Conservation (phyloP, 495 filamentous ascomycete genomes). For the Hypoxylon intermedium region DNA sequence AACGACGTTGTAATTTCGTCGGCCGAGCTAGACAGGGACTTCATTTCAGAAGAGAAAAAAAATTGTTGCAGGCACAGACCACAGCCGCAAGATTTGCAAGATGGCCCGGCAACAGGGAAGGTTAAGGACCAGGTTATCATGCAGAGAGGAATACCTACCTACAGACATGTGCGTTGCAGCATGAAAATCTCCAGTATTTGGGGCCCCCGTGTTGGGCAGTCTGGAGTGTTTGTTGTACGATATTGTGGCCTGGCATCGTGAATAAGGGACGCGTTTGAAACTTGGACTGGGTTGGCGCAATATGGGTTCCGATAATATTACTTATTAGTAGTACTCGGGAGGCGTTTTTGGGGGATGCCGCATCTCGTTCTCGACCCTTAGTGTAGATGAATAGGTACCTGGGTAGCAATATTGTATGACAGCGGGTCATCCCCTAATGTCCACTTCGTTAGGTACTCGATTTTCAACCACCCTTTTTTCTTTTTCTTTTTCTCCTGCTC, state of each 20-base stretch:
- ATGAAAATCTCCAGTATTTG: slow-evolving; percentile 1
- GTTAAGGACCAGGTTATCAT: slow-evolving; percentile 34
- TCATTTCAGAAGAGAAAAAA: slow-evolving; percentile 38
- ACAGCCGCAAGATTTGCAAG: slow-evolving; percentile 38
- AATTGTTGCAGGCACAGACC: slow-evolving; percentile 33
- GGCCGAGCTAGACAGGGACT: slow-evolving; percentile 39
- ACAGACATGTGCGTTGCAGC: slow-evolving; percentile 18
- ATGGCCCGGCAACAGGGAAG: slow-evolving; percentile 37
- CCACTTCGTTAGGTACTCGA: slow-evolving; percentile 1
- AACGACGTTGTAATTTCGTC: slow-evolving; percentile 43
- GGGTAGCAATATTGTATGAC: not conserved
- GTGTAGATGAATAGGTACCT: not conserved
- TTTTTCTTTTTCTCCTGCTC: not conserved
- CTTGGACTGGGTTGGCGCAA: not conserved
- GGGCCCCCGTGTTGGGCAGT: slow-evolving; percentile 1
- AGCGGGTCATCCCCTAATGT: slow-evolving; percentile 6
- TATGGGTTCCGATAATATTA: not conserved
- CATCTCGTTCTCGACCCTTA: too few species aligned
- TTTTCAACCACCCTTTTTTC: slow-evolving; percentile 9
- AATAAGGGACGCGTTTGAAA: too few species aligned
- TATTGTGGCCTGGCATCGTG: too few species aligned
- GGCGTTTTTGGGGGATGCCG: too few species aligned
- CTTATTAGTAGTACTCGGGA: not conserved
- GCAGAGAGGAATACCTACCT: slow-evolving; percentile 15
- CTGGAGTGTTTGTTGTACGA: slow-evolving; percentile 4